phyloP scores from a whole-genome alignment of 2,329 filamentous ascomycete species.

The Cryphonectria naterciae region DNA sequence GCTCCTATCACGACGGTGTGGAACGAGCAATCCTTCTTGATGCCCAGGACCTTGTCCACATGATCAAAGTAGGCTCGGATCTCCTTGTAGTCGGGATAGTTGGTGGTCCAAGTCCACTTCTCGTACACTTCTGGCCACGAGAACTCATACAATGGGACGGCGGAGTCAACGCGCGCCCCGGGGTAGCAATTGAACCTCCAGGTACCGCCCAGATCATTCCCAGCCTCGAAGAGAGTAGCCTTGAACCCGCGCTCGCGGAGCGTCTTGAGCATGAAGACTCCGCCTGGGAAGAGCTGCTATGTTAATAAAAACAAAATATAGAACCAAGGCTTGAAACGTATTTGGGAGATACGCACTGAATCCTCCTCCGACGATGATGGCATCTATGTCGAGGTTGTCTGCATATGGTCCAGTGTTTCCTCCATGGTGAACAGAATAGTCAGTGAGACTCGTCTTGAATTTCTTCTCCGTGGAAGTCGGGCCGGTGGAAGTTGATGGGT shows the following conservation, averaged over 20 bases:
- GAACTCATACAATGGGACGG: constrained; percentile 58
- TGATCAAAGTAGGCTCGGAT: constrained; percentile 63
- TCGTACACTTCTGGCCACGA: constrained; percentile 56
- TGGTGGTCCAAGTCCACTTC: constrained; percentile 60
- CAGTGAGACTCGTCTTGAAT: constrained; percentile 47
- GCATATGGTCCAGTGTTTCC: constrained; percentile 45
- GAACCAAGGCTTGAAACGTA: no score
- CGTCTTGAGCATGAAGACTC: constrained; percentile 55
- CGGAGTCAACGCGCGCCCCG: constrained; percentile 57
- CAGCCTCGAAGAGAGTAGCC: constrained; percentile 56
- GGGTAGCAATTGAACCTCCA: constrained; percentile 64
- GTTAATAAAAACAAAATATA: background rate
- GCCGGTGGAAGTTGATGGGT: constrained; percentile 17
- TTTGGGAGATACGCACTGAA: constrained; percentile 40
- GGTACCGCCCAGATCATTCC: constrained; percentile 53
- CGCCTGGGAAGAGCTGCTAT: constrained; percentile 37
- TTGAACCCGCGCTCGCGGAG: constrained; percentile 55
- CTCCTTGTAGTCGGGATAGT: constrained; percentile 56
- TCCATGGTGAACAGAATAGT: constrained; percentile 40
- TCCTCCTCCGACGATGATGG: constrained; percentile 50
- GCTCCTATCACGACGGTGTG: constrained; percentile 58
- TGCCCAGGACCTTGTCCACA: constrained; percentile 56
- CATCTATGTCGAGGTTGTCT: constrained; percentile 49
- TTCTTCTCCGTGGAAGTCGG: constrained; percentile 36
- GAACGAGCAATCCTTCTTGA: constrained; percentile 62